These are phyloP conservation scores for Rugonectria rugulosa DNA, from an alignment of 2,329 filamentous ascomycete species.

Conservation along the genomic window DNA sequence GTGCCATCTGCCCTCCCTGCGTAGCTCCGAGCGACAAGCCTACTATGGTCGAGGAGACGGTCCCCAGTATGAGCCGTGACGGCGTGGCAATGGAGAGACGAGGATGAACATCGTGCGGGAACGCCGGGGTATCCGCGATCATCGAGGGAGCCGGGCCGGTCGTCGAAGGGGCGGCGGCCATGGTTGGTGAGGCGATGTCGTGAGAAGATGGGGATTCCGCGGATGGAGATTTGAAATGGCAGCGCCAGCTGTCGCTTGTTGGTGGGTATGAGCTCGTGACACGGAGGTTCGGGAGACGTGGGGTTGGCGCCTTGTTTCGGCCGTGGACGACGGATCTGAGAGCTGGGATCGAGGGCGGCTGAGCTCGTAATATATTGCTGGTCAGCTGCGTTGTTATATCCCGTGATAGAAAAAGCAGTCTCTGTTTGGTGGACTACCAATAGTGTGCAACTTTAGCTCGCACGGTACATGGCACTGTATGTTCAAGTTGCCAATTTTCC, in stretches of 20 bases:
- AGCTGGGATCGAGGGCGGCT: slow-evolving; percentile 28
- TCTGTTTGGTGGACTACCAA: slow-evolving; percentile 12
- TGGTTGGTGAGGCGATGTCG: slow-evolving; percentile 3
- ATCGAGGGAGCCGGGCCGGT: slow-evolving; percentile 26
- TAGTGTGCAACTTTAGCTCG: slow-evolving; percentile 16
- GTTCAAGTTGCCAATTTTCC: not conserved
- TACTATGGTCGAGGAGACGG: slow-evolving; percentile 68
- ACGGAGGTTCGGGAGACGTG: slow-evolving; percentile 9
- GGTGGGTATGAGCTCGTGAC: slow-evolving; percentile 24
- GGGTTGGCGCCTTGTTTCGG: not conserved
- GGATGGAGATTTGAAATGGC: slow-evolving; percentile 8
- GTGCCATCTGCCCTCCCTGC: slow-evolving; percentile 76
- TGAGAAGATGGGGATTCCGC: not conserved
- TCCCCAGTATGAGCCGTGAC: slow-evolving; percentile 71
- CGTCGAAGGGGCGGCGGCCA: slow-evolving; percentile 22
- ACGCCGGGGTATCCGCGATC: slow-evolving; percentile 29
- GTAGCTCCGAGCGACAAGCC: slow-evolving; percentile 75
- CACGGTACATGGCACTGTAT: slow-evolving; percentile 29
- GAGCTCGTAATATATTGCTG: slow-evolving; percentile 28
- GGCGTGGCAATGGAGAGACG: slow-evolving; percentile 70
- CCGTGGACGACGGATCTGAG: slow-evolving; percentile 2
- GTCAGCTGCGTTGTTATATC: slow-evolving; percentile 15
- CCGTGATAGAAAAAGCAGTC: slow-evolving; percentile 22
- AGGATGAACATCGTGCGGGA: slow-evolving; percentile 44
- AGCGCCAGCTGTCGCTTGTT: slow-evolving; percentile 27